phyloP scores from a whole-genome alignment of 352 stramenopile genomes.

The Phytophthora ohioensis region DNA sequence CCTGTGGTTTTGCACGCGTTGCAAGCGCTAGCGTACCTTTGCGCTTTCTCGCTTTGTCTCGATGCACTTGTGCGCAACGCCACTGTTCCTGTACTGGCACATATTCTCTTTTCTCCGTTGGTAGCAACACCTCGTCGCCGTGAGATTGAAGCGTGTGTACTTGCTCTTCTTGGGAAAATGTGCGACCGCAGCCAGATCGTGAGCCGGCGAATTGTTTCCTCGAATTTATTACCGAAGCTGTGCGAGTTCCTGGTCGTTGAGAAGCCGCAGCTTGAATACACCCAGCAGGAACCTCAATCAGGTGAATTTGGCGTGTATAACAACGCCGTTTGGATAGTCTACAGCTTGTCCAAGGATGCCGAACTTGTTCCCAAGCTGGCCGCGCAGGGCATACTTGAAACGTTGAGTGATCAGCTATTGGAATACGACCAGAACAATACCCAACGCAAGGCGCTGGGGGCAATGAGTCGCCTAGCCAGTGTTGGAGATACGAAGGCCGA shows the following conservation, averaged over 20 bases:
- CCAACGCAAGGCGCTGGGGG: slow-evolving; percentile 55
- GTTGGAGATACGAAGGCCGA: slow-evolving; percentile 24
- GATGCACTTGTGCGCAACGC: slow-evolving; percentile 78
- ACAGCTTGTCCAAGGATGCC: slow-evolving; percentile 66
- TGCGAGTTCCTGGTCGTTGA: slow-evolving; percentile 46
- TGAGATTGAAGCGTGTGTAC: slow-evolving; percentile 46
- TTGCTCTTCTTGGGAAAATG: slow-evolving; percentile 62
- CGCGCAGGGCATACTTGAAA: slow-evolving; percentile 60
- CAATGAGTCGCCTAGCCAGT: slow-evolving; percentile 43
- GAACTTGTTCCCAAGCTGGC: slow-evolving; percentile 74
- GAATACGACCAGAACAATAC: slow-evolving; percentile 47
- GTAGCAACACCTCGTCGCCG: slow-evolving; percentile 40
- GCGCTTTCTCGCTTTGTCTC: slow-evolving; percentile 67
- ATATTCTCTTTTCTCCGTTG: slow-evolving; percentile 72
- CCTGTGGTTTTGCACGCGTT: slow-evolving; percentile 70
- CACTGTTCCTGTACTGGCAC: slow-evolving; percentile 73
- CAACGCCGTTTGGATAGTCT: slow-evolving; percentile 63
- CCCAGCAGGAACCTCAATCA: slow-evolving; percentile 14
- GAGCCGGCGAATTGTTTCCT: slow-evolving; percentile 65
- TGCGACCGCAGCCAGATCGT: slow-evolving; percentile 57
- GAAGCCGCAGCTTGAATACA: slow-evolving; percentile 22
- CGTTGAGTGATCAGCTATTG: slow-evolving; percentile 47
- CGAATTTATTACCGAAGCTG: slow-evolving; percentile 68
- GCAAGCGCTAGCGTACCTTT: slow-evolving; percentile 65
- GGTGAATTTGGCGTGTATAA: slow-evolving; percentile 42